Evolutionary conservation across 768 basidiomycete species (phyloP).

Genomic region (Leccinum obscurum): DNA sequence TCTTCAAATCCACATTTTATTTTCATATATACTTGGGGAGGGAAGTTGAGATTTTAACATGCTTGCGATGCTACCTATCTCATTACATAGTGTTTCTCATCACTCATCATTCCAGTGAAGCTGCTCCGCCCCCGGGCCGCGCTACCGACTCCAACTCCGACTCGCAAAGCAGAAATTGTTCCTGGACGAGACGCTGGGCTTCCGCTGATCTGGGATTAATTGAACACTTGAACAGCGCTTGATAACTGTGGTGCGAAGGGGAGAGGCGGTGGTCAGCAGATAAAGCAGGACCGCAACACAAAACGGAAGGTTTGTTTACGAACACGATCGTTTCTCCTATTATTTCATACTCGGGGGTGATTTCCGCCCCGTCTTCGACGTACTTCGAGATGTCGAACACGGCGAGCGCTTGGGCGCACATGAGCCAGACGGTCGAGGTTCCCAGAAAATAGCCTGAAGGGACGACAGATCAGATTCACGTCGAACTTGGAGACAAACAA

Average conservation of each 20-base stretch:
- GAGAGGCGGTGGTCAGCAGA: neutral
- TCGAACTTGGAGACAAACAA: neutral
- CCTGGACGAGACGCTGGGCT: neutral
- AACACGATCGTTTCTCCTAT: conserved; percentile 13
- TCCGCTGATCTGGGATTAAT: neutral
- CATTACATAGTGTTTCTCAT: too few species aligned
- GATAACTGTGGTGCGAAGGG: neutral
- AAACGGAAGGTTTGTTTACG: neutral
- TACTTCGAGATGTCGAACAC: conserved; percentile 43
- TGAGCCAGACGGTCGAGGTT: conserved; percentile 26
- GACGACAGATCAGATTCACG: neutral
- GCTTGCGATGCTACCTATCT: too few species aligned
- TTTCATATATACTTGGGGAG: too few species aligned
- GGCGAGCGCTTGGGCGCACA: conserved; percentile 38
- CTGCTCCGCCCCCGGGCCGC: neutral
- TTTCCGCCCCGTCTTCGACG: conserved; percentile 40
- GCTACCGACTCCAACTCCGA: too few species aligned
- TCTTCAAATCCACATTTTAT: too few species aligned
- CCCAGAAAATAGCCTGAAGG: conserved; percentile 20
- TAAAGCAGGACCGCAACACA: neutral
- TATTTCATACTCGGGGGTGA: conserved; percentile 44
- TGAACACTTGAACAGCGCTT: neutral
- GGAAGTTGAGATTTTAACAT: neutral
- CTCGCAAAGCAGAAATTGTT: neutral
- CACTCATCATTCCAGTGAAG: neutral